Evolutionary conservation across 768 basidiomycete genomes (phyloP).

Genomic region (Hygrophoropsis aurantiaca): DNA sequence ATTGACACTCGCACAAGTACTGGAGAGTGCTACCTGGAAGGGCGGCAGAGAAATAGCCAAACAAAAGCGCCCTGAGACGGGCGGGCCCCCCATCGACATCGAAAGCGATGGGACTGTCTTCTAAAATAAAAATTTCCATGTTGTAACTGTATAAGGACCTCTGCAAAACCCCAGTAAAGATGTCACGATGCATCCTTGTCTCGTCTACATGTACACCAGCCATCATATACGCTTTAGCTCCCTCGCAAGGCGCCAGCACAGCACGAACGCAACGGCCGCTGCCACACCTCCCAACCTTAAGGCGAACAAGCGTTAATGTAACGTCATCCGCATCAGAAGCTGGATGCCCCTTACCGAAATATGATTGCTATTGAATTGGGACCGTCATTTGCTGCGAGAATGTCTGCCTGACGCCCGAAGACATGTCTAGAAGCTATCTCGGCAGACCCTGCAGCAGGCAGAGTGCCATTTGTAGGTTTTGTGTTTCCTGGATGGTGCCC

Average conservation of each 20-base stretch:
- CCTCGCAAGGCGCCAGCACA: conserved; percentile 54
- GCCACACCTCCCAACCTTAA: conserved; percentile 57
- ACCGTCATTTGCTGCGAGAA: conserved; percentile 11
- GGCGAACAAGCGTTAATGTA: not conserved
- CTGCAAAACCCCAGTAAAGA: too few relatives aligned
- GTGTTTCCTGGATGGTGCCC: conserved; percentile 26
- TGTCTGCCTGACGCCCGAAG: conserved; percentile 12
- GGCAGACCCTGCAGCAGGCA: conserved; percentile 4
- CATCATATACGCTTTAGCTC: conserved; percentile 44
- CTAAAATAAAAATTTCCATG: conserved; percentile 25
- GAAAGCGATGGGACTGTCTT: conserved; percentile 85
- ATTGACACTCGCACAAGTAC: conserved; percentile 80
- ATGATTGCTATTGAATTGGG: conserved; percentile 79
- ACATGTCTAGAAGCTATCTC: conserved; percentile 9
- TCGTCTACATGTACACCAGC: not conserved
- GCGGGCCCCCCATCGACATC: conserved; percentile 86
- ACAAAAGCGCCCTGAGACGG: conserved; percentile 64
- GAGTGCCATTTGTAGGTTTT: conserved; percentile 9
- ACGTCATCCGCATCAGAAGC: too few relatives aligned
- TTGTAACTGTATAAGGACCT: too few relatives aligned
- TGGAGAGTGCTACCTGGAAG: conserved; percentile 97
- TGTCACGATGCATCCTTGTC: too few relatives aligned
- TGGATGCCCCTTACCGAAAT: conserved; percentile 58
- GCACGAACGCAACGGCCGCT: conserved; percentile 52
- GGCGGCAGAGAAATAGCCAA: conserved; percentile 93